Percentiles rank a stretch among this genome's conserved stretches.
Conservation (phyloP, 2,329 filamentous ascomycete genomes). For the Acrocalymma vagum region DNA sequence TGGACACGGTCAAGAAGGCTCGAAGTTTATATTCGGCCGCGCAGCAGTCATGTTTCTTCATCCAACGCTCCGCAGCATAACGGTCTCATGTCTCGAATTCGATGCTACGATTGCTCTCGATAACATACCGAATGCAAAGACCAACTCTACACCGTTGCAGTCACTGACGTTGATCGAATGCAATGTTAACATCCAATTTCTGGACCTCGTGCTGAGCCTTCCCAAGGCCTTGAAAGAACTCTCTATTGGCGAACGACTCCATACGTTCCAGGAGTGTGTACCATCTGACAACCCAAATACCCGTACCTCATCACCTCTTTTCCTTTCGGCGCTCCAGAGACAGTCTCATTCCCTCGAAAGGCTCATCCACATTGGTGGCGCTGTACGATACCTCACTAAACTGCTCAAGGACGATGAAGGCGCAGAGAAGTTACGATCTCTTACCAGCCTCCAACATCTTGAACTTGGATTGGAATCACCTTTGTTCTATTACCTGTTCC, state of each 20-base stretch:
- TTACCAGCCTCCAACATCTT: slow-evolving; percentile 34
- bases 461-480: slow-evolving; percentile 39
- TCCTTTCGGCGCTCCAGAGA: slow-evolving; percentile 35
- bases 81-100: slow-evolving; percentile 44
- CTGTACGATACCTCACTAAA: slow-evolving; percentile 14
- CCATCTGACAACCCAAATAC: slow-evolving; percentile 21
- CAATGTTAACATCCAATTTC: slow-evolving; percentile 39
- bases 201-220: slow-evolving; percentile 37
- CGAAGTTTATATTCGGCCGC: slow-evolving; percentile 34
- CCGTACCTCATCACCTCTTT: slow-evolving; percentile 31
- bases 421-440: slow-evolving; percentile 26
- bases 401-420: slow-evolving; percentile 23
- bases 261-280: slow-evolving; percentile 33
- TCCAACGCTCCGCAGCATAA: slow-evolving; percentile 40
- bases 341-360: slow-evolving; percentile 42
- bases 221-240: slow-evolving; percentile 42
- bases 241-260: slow-evolving; percentile 41
- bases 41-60: slow-evolving; percentile 41
- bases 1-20: slow-evolving; percentile 35
- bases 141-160: slow-evolving; percentile 36
- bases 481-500: slow-evolving; percentile 32
- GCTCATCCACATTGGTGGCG: slow-evolving; percentile 37
- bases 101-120: slow-evolving; percentile 19
- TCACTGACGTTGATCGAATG: slow-evolving; percentile 47
- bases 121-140: slow-evolving; percentile 22